Evolutionary conservation across 2,329 filamentous ascomycete genomes (phyloP), one percentile per base, ranked within the genome.

Genomic region (Curvularia spicifera): DNA sequence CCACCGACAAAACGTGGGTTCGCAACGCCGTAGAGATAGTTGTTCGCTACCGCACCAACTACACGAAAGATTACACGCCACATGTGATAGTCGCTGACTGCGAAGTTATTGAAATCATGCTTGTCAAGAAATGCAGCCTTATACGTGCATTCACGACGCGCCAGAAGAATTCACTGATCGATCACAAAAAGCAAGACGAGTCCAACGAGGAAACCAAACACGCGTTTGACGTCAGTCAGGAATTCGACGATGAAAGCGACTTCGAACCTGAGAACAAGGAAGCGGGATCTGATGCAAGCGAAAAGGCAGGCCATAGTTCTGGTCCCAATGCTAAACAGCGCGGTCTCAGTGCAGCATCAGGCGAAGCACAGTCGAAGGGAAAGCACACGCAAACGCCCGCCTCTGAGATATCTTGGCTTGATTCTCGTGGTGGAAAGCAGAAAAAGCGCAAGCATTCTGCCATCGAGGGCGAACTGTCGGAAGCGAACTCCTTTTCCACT

Each of bases 71-170:
- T n/a, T n/a, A n/a, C n/a, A n/a, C n/a, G n/a, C n/a, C n/a, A n/a
- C n/a, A n/a, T n/a, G n/a, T 75, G 0, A 70, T 70, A 3, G 73
- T 66, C 0, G 72, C 72, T 0, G 71, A 74, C 47, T 73, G 74
- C 12, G 71, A 74, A 55, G 64, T 74, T 24, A 70, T 74, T n/a
- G 71, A 75, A 31, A 71, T 73, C 20, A 67, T 74, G 60, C 47
- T 74, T 8, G 57, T 66, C 13, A 65, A 65, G 37, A 61, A 66
- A 2, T 74, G 71, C 71, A 49, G 55, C 2, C n/a, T n/a, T n/a
- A n/a, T n/a, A 0, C 64, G 64, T 31, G 60, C 64, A 37, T 74
- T 75, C 53, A 46, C 58, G 7, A 66, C 73, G 10, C 63, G 70
- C n/a, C 74, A 73, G 47, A 74, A 73, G 61, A 68, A 75, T 57